Base-by-base conservation (phyloP, 176 grass and related monocot genomes). In the Eleusine coracana region DNA sequence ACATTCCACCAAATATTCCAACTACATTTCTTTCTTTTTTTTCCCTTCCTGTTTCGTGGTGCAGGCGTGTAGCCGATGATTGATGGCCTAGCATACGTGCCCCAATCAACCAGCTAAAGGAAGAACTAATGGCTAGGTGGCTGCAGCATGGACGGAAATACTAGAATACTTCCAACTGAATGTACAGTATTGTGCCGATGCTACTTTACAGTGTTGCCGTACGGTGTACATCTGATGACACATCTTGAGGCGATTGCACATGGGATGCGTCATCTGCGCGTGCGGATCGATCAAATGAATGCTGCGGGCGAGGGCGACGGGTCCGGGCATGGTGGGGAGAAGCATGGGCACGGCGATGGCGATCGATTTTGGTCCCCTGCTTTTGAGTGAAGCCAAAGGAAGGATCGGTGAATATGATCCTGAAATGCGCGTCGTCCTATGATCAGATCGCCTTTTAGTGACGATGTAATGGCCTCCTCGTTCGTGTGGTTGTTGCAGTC, bases 301-400 rank as follows among this genome's bases (percentile, higher is more conserved):
- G 49, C 73, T 39, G 6, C 10, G 5, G 14, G 29, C 23, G 38
- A 21, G 36, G 17, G 23, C 4, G 10, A 6, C 20, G 6, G 27
- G 27, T n/a, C 44, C 44, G 15, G 11, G 44, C 69, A 45, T 25
- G 44, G 63, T 41, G 78, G 66, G 66, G 66, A 67, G 83, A 78
- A 40, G 58, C 66, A 77, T 89, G 82, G 77, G 6, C 81, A 48
- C 20, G 82, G 82, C 7, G 71, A 76, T 51, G 59, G 60, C 68
- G 79, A 68, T 66, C 82, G 39, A 27, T 68, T 34, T 34, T 27
- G 79, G 74, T 62, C 68, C 88, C 68, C 40, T 74, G 68, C 80
- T 87, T 83, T 80, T 49, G 88, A 78, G 83, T 90, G 88, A 82
- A 81, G 58, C 73, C 71, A 68, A 90, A 86, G 83, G 72, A 72